These are phyloP conservation scores for Luvunga scandens DNA, from an alignment of 345 rosid genomes.

Conservation along the genomic window DNA sequence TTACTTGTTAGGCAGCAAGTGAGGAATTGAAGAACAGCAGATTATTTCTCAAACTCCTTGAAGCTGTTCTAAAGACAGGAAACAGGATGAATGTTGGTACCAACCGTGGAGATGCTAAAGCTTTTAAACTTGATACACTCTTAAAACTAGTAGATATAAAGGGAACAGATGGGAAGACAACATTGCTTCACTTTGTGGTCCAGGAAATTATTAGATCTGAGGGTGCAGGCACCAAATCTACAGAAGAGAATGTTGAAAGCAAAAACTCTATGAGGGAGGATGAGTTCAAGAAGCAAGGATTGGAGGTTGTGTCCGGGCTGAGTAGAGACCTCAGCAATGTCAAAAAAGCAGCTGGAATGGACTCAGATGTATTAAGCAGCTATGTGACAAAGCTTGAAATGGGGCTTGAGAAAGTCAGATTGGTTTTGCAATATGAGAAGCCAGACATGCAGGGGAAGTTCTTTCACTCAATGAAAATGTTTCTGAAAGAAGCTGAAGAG, in stretches of 20 bases:
- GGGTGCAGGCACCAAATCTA: constrained; percentile 39
- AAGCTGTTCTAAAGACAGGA: constrained; percentile 93
- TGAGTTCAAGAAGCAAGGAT: constrained; percentile 79
- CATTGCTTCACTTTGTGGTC: constrained; percentile 95
- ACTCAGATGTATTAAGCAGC: constrained; percentile 85
- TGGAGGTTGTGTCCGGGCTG: constrained; percentile 86
- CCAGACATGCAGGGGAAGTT: constrained; percentile 63
- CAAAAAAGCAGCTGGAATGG: constrained; percentile 93
- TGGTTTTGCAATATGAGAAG: constrained; percentile 68
- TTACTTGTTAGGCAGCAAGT: constrained; percentile 66
- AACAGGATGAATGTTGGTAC: constrained; percentile 98
- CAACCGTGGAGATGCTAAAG: constrained; percentile 92
- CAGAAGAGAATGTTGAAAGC: constrained; percentile 37
- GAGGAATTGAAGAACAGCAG: constrained; percentile 89
- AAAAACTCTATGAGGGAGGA: constrained; percentile 42
- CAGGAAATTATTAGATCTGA: constrained; percentile 94
- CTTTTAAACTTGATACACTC: constrained; percentile 98
- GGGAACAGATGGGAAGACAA: constrained; percentile 95
- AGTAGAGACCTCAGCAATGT: constrained; percentile 82
- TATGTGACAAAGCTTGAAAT: constrained; percentile 78
- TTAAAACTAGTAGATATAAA: constrained; percentile 94
- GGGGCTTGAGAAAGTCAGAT: constrained; percentile 77
- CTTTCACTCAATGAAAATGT: constrained; percentile 64
- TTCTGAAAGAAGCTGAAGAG: constrained; percentile 78
- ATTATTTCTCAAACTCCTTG: constrained; percentile 87